Evolutionary conservation across 805 yeast species (phyloP).

Genomic region (Zygotorulaspora danielsina): DNA sequence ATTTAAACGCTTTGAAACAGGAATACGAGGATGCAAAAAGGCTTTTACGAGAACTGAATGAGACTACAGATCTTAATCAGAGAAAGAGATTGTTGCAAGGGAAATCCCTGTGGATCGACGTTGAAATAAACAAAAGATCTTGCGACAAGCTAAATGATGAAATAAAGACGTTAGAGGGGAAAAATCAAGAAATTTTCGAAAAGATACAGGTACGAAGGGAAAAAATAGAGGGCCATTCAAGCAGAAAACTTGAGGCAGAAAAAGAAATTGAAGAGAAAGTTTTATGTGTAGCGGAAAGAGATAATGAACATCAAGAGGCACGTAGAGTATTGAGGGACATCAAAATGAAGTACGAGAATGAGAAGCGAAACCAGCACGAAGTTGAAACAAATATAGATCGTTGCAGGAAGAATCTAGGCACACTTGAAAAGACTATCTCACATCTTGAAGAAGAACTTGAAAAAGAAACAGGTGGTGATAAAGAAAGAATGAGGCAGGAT

Average conservation of each 20-base stretch:
- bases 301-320: constrained; percentile 21
- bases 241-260: constrained; percentile 18
- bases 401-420: constrained; percentile 20
- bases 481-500: constrained; percentile 26
- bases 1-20: constrained; percentile 38
- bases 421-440: constrained; percentile 21
- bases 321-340: constrained; percentile 16
- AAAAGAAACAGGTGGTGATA: constrained; percentile 33
- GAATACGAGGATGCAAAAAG: constrained; percentile 43
- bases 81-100: constrained; percentile 43
- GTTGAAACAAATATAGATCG: constrained; percentile 19
- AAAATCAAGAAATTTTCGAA: constrained; percentile 17
- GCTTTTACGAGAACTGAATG: constrained; percentile 38
- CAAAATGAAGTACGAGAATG: constrained; percentile 21
- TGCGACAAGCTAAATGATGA: constrained; percentile 18
- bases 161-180: constrained; percentile 15
- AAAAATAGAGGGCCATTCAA: constrained; percentile 28
- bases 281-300: constrained; percentile 15
- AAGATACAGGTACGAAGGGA: constrained; percentile 25
- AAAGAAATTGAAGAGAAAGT: constrained; percentile 17
- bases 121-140: constrained; percentile 21
- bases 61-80: constrained; percentile 40
- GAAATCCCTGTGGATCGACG: constrained; percentile 47
- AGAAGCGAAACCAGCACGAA: constrained; percentile 23
- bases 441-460: constrained; percentile 28